Percentiles rank a stretch among this genome's conserved stretches.
phyloP scores from a whole-genome alignment of 352 stramenopile genomes.

The Pythium graminicola region DNA sequence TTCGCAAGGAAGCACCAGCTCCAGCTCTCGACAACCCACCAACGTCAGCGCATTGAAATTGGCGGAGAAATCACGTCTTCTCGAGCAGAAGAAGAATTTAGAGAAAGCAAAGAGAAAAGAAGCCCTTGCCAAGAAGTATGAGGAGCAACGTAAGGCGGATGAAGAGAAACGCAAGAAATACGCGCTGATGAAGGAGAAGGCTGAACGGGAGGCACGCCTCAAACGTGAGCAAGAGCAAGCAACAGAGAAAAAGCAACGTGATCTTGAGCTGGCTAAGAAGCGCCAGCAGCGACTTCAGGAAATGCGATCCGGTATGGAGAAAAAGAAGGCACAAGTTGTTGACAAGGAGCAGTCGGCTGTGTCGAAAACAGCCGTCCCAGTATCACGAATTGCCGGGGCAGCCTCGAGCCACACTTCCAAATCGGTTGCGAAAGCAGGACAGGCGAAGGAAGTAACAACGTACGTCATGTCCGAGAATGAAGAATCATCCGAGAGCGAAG shows the following conservation, averaged over 20 bases:
- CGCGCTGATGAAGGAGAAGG: constrained; percentile 50
- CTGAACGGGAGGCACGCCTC: constrained; percentile 43
- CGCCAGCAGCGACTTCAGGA: constrained; percentile 58
- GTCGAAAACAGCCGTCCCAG: constrained; percentile 9
- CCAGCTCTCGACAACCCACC: constrained; percentile 32
- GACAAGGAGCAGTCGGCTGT: constrained; percentile 29
- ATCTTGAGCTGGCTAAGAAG: constrained; percentile 53
- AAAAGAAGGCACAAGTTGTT: constrained; percentile 46
- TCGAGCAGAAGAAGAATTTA: constrained; percentile 32
- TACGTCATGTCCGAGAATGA: constrained; percentile 81
- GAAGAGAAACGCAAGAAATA: constrained; percentile 62
- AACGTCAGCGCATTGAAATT: constrained; percentile 62
- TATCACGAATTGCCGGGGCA: constrained; percentile 8
- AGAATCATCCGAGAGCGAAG: constrained; percentile 55
- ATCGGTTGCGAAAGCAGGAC: constrained; percentile 18
- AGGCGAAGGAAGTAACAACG: constrained; percentile 28
- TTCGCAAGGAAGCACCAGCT: constrained; percentile 21
- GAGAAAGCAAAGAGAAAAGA: constrained; percentile 17
- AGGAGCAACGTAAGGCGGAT: constrained; percentile 49
- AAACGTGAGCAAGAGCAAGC: constrained; percentile 48
- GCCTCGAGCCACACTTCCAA: constrained; percentile 8
- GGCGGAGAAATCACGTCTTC: constrained; percentile 30
- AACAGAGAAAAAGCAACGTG: constrained; percentile 53
- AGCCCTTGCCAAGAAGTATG: constrained; percentile 11
- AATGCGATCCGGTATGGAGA: constrained; percentile 61